Conservation (phyloP, 1,139 yeast genomes). For the Insectozyma bohioensis region DNA sequence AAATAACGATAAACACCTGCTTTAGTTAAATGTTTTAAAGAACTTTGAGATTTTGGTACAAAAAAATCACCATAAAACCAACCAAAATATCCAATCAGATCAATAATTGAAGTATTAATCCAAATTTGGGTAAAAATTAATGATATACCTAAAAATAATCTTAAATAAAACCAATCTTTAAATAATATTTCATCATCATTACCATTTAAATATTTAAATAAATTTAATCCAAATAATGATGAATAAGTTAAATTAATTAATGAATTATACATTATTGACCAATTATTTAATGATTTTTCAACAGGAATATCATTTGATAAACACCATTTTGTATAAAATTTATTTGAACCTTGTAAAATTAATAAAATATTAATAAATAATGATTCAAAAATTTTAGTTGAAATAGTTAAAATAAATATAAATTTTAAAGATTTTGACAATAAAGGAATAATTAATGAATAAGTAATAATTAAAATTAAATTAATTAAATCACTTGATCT, state of each 20-base stretch:
- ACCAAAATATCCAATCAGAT: conserved; percentile 80
- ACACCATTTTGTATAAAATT: conserved; percentile 66
- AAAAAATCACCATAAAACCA: conserved; percentile 93
- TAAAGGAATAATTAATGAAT: conserved; percentile 45
- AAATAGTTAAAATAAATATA: conserved; percentile 50
- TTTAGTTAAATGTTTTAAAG: conserved; percentile 57
- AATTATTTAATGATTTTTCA: conserved; percentile 69
- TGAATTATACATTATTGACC: conserved; percentile 71
- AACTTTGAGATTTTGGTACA: conserved; percentile 45
- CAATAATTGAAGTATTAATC: conserved; percentile 71
- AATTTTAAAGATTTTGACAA: conserved; percentile 26
- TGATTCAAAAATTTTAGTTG: conserved; percentile 54
- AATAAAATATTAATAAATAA: conserved; percentile 54
- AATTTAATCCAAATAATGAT: conserved; percentile 44
- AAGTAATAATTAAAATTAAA: conserved; percentile 45
- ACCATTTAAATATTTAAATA: conserved; percentile 27
- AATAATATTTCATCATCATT: conserved; percentile 18
- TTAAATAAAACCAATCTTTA: conserved; percentile 51
- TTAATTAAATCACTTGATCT: conserved; percentile 68
- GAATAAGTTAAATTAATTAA: conserved; percentile 47
- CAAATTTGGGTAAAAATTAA: conserved; percentile 64
- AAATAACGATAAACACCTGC: conserved; percentile 84
- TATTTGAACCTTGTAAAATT: conserved; percentile 59
- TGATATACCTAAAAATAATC: conserved; percentile 56
- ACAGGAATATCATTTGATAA: conserved; percentile 68